phyloP scores from a whole-genome alignment of 2,329 filamentous ascomycete species.

The Emmonsiellopsis sp. region DNA sequence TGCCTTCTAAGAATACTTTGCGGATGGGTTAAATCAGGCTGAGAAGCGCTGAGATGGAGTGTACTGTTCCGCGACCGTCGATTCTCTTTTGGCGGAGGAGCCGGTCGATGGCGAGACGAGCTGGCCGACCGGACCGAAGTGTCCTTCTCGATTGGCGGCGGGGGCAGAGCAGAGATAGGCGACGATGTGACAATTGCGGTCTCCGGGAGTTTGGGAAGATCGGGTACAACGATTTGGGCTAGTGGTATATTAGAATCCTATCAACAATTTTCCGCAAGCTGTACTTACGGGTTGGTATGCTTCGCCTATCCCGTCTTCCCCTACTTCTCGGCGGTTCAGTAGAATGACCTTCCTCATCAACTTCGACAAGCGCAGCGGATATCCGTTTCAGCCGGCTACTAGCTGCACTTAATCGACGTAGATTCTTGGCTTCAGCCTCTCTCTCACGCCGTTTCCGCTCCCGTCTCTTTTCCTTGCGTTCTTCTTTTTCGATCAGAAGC shows the following conservation, averaged over 20 bases:
- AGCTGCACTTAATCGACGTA: slow-evolving; percentile 76
- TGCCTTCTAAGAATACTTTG: slow-evolving; percentile 48
- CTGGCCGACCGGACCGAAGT: slow-evolving; percentile 60
- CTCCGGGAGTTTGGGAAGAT: slow-evolving; percentile 71
- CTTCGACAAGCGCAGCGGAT: slow-evolving; percentile 66
- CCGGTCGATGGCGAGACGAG: slow-evolving; percentile 66
- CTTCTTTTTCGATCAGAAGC: slow-evolving; percentile 85
- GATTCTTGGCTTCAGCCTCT: slow-evolving; percentile 69
- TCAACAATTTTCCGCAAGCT: slow-evolving; percentile 13
- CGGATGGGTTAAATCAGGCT: slow-evolving; percentile 52
- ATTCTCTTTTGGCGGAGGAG: slow-evolving; percentile 80
- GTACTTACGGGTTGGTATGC: slow-evolving; percentile 41
- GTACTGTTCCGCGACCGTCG: slow-evolving; percentile 73
- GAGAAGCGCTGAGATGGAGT: slow-evolving; percentile 70
- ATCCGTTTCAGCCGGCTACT: slow-evolving; percentile 78
- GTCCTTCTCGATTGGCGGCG: slow-evolving; percentile 70
- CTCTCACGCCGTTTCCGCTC: slow-evolving; percentile 79
- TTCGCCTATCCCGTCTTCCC: slow-evolving; percentile 69
- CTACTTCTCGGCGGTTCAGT: slow-evolving; percentile 57
- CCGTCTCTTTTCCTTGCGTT: slow-evolving; percentile 69
- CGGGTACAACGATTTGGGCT: slow-evolving; percentile 56
- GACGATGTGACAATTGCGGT: slow-evolving; percentile 34
- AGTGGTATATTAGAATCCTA: not conserved
- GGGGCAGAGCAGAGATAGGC: slow-evolving; percentile 30
- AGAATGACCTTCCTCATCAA: slow-evolving; percentile 62